These are phyloP conservation scores for Obba rivulosa DNA, from an alignment of 768 basidiomycete genomes.

Conservation along the genomic window DNA sequence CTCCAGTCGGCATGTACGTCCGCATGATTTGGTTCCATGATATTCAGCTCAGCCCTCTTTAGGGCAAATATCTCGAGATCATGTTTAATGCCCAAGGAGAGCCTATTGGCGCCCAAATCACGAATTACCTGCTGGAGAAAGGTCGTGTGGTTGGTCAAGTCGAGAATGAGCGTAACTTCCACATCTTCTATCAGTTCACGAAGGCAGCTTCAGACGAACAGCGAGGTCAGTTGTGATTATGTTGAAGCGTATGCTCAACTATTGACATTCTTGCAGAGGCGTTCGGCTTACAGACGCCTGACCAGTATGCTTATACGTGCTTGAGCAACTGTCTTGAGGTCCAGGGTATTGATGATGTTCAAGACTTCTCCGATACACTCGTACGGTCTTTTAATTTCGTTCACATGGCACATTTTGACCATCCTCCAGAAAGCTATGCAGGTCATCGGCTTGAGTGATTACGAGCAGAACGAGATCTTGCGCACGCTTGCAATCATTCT, in stretches of 20 bases:
- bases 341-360: constrained; percentile 80
- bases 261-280: constrained; percentile 50
- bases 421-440: constrained; percentile 80
- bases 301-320: constrained; percentile 91
- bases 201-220: constrained; percentile 89
- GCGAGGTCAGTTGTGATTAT: constrained; percentile 51
- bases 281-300: constrained; percentile 93
- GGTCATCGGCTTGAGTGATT: constrained; percentile 76
- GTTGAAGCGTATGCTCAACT: too few relatives aligned
- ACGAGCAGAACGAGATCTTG: constrained; percentile 91
- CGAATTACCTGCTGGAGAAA: constrained; percentile 97
- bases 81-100: constrained; percentile 95
- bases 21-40: not conserved
- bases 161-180: constrained; percentile 94
- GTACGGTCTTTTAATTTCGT: constrained; percentile 33
- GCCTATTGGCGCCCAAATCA: constrained; percentile 96
- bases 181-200: constrained; percentile 99
- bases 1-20: constrained; percentile 91
- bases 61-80: constrained; percentile 99
- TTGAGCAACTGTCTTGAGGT: constrained; percentile 90
- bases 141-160: constrained; percentile 96
- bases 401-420: constrained; percentile 4
- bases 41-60: constrained; percentile 8
- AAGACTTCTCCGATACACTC: constrained; percentile 85
- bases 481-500: constrained; percentile 87